Conservation (phyloP, 1,139 yeast genomes). For the Candida freyschussii region DNA sequence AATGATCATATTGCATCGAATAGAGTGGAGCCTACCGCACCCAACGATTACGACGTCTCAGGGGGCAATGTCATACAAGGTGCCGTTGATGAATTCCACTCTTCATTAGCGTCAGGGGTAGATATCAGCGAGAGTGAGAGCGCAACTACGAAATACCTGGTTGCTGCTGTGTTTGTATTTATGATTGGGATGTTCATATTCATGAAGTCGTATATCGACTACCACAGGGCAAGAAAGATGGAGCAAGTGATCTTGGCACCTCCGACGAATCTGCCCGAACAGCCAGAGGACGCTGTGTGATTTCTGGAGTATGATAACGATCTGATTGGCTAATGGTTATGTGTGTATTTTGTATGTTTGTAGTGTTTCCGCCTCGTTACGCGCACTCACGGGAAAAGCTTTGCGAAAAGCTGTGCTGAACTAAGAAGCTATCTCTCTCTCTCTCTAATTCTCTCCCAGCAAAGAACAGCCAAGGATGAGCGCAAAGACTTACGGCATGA, state of each 20-base stretch:
- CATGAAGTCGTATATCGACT: constrained; percentile 65
- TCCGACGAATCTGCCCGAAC: constrained; percentile 21
- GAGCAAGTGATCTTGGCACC: constrained; percentile 60
- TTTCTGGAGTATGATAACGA: too few species aligned
- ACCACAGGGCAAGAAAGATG: constrained; percentile 68
- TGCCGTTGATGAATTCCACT: constrained; percentile 43
- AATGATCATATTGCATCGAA: constrained; percentile 30
- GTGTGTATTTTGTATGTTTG: too few species aligned
- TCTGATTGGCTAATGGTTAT: too few species aligned
- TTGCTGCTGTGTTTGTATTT: constrained; percentile 53
- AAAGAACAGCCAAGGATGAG: constrained; percentile 6
- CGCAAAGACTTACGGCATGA: constrained; percentile 59
- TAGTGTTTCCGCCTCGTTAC: too few species aligned
- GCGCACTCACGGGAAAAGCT: too few species aligned
- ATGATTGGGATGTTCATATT: constrained; percentile 65
- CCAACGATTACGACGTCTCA: constrained; percentile 50
- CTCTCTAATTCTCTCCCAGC: background rate
- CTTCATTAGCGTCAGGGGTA: constrained; percentile 35
- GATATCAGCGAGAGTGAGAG: constrained; percentile 28
- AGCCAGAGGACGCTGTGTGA: constrained; percentile 17
- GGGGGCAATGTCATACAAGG: constrained; percentile 37
- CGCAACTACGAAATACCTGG: constrained; percentile 30
- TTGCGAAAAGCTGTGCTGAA: too few species aligned
- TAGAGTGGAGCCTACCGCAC: constrained; percentile 48
- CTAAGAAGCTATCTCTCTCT: too few species aligned